phyloP scores from a whole-genome alignment of 2,329 filamentous ascomycete genomes.

The Parafenestella ontariensis region DNA sequence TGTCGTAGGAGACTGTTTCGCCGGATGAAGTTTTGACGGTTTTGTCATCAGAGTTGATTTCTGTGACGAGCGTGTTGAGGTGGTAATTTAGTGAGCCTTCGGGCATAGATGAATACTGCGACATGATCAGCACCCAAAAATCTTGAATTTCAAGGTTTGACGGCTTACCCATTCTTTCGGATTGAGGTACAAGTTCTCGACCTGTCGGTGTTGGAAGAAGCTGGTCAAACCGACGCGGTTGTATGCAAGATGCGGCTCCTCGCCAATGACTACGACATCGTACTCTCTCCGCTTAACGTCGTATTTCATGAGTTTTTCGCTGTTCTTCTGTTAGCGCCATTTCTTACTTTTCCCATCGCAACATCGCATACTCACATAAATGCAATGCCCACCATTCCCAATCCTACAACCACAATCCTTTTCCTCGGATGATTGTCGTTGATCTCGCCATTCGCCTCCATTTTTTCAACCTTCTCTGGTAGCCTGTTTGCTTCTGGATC shows the following conservation, averaged over 20 bases:
- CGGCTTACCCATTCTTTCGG: slow-evolving; percentile 75
- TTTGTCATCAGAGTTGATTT: slow-evolving; percentile 70
- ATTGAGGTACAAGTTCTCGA: slow-evolving; percentile 89
- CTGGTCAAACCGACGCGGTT: slow-evolving; percentile 89
- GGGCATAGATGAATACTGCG: slow-evolving; percentile 70
- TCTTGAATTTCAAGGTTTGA: too few species aligned
- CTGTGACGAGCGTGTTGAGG: slow-evolving; percentile 75
- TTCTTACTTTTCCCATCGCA: background rate
- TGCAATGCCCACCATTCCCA: slow-evolving; percentile 91
- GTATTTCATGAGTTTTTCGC: slow-evolving; percentile 87
- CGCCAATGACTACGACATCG: slow-evolving; percentile 83
- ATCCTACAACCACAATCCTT: slow-evolving; percentile 79
- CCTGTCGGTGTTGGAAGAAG: slow-evolving; percentile 85
- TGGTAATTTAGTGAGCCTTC: slow-evolving; percentile 76
- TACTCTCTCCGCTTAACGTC: slow-evolving; percentile 79
- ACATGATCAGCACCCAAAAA: slow-evolving; percentile 5
- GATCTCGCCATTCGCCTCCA: slow-evolving; percentile 36
- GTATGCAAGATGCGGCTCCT: slow-evolving; percentile 87
- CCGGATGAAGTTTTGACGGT: slow-evolving; percentile 74
- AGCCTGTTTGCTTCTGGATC: slow-evolving; percentile 55
- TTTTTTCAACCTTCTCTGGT: slow-evolving; percentile 52
- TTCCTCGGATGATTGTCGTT: slow-evolving; percentile 56
- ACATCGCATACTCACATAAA: slow-evolving; percentile 72
- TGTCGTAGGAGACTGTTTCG: slow-evolving; percentile 74
- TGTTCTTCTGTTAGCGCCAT: slow-evolving; percentile 46